Evolutionary conservation across 129 eudicot species (phyloP).

Genomic region (Logfia minima): DNA sequence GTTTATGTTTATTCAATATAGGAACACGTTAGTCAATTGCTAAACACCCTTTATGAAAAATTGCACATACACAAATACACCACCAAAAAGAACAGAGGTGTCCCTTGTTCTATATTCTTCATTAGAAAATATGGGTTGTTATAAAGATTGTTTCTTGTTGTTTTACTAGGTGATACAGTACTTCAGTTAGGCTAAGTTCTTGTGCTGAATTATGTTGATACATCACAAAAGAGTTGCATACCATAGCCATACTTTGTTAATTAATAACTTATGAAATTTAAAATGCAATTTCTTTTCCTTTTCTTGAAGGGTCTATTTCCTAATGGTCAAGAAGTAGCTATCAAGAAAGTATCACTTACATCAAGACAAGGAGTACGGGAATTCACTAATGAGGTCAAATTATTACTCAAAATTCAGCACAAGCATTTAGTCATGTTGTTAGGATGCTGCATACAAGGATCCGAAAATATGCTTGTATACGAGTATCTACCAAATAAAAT

Average conservation of each 20-base stretch:
- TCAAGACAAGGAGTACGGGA: constrained; percentile 79
- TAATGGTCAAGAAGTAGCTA: constrained; percentile 79
- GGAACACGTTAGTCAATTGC: no score
- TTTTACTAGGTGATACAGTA: no score
- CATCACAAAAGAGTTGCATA: neutral
- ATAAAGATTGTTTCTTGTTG: no score
- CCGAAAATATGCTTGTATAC: constrained; percentile 92
- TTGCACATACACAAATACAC: no score
- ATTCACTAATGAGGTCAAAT: constrained; percentile 82
- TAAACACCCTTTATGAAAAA: no score
- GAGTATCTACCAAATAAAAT: constrained; percentile 84
- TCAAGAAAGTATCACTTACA: constrained; percentile 68
- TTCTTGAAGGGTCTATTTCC: constrained; percentile 71
- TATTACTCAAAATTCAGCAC: constrained; percentile 73
- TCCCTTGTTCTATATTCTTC: no score
- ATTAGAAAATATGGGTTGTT: no score
- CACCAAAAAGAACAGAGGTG: no score
- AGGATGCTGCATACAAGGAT: constrained; percentile 87
- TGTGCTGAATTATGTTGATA: neutral
- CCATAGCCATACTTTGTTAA: neutral
- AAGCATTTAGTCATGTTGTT: constrained; percentile 69
- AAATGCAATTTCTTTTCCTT: neutral
- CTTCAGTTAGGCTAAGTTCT: no score
- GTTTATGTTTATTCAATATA: no score
- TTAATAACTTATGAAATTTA: no score